Evolutionary conservation across 2,329 filamentous ascomycete genomes (phyloP), one percentile per base, ranked within the genome.

Genomic region (Trichophyton schoenleinii): DNA sequence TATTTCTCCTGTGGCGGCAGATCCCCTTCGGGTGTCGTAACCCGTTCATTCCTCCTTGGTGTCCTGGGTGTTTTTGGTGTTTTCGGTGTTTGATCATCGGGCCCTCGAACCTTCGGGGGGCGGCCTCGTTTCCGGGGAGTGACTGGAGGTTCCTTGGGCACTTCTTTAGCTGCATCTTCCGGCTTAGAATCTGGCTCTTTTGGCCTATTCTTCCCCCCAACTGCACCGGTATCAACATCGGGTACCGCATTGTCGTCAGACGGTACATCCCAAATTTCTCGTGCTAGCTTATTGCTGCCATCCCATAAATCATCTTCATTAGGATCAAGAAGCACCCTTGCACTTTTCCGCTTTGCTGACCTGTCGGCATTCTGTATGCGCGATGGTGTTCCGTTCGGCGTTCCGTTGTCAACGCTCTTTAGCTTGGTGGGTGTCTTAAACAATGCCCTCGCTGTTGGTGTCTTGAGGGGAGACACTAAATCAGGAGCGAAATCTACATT

Each of bases 1-100:
- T 95, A 99, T 66, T 88, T 83, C 72, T 97, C 94, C 70, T 96
- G 89, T 0, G 91, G 81, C 3, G 91, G 88, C 1, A 97, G 80
- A 68, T 96, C 83, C 59, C 84, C 82, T 18, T 92, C 89, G 2
- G 90, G 90, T 3, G 88, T 91, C 0, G 88, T 88, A 5, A 88
- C 89, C 61, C 83, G 84, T 80, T 84, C 61, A 78, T 67, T 52
- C 68, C 66, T 9, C 9, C 41, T 44, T 22, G 20, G 68, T 62
- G 57, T 73, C 80, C 13, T 80, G 77, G 0, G 71, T 15, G 49
- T 61, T 20, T 18, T 46, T 5, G 36, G 20, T n/a, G 55, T 42
- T 42, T 42, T 58, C 6, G 58, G 44, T 11, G 58, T 15, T 18
- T 13, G 34, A 2, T 60, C 44, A 13, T 25, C 11, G 5, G 36